Evolutionary conservation across 371 early-diverging fungal genomes (phyloP), one percentile per base, ranked within the genome.

Genomic region (Rhizopus delemar): DNA sequence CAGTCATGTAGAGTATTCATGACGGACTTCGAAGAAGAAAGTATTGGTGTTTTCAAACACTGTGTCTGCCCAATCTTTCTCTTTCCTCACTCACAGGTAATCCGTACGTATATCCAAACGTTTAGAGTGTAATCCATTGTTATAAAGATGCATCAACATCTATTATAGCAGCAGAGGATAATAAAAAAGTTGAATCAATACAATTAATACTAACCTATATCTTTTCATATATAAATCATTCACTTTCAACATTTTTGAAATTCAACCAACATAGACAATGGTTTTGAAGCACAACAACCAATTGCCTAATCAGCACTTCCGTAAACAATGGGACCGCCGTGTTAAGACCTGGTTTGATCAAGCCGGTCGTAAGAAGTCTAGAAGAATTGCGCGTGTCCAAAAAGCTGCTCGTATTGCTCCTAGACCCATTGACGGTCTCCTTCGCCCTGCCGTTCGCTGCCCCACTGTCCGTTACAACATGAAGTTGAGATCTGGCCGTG

Each of bases 301-400:
- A 76, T 83, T 99, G 84, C 98, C 97, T 83, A 97, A 96, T 84
- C 87, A 80, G 75, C 99, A 99, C 78, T 96, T 98, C 91, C 97
- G 93, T 81, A 99, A 99, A 92, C 93, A 97, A 85, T 97, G 99
- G 94, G 91, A 95, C 80, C 78, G 84, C 66, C 94, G 93, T 71
- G 97, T 98, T 68, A 94, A 93, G 89, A 97, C 97, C 69, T 99
- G 99, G 98, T 99, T 99, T 87, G 88, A 98, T 85, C 99, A 99
- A 85, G 93, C 99, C 68, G 94, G 94, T 64, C 91, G 91, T 74
- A 96, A 95, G 89, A 88, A 89, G 84, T 81, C 91, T 68, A 86
- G 99, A 73, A 86, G 94, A 64, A 75, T 90, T 54, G 86, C 86
- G 60, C 91, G 99, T 70, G 81, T 89, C 75, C 86, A 89, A 80